phyloP scores from a whole-genome alignment of 164 flowering plant species.

The Litsea cubeba region DNA sequence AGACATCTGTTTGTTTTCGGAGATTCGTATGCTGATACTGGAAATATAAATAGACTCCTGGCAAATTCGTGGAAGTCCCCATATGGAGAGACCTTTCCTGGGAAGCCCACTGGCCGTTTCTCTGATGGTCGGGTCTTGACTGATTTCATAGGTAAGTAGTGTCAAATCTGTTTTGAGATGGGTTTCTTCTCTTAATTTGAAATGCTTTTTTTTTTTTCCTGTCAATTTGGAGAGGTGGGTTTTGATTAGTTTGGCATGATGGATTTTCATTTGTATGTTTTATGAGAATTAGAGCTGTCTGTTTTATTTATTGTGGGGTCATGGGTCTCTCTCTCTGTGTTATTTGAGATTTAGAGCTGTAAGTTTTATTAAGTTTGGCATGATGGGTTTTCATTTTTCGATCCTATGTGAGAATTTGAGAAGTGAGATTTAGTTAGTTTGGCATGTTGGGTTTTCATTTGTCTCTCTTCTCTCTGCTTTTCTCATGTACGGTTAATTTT shows the following conservation, averaged over 20 bases:
- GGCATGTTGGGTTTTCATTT: no score
- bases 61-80: conserved; percentile 50
- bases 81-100: conserved; percentile 63
- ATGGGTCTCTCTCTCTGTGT: no score
- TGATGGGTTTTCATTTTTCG: no score
- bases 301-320: no score
- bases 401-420: no score
- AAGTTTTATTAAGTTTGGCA: no score
- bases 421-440: no score
- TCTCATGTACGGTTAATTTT: no score
- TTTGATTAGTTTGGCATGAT: background rate
- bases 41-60: conserved; percentile 26
- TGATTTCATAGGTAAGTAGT: conserved; percentile 46
- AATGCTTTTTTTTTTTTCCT: background rate
- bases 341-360: no score
- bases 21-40: conserved; percentile 69
- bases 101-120: conserved; percentile 57
- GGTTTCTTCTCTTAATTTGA: background rate
- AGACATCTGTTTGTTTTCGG: conserved; percentile 53
- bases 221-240: background rate
- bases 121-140: conserved; percentile 67
- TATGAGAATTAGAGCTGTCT: no score
- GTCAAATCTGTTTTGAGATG: background rate
- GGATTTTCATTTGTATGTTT: no score
- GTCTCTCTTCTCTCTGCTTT: no score